Percentiles rank a stretch among this genome's conserved stretches.
phyloP scores from a whole-genome alignment of 805 yeast genomes.

The Danielozyma ontarioensis region DNA sequence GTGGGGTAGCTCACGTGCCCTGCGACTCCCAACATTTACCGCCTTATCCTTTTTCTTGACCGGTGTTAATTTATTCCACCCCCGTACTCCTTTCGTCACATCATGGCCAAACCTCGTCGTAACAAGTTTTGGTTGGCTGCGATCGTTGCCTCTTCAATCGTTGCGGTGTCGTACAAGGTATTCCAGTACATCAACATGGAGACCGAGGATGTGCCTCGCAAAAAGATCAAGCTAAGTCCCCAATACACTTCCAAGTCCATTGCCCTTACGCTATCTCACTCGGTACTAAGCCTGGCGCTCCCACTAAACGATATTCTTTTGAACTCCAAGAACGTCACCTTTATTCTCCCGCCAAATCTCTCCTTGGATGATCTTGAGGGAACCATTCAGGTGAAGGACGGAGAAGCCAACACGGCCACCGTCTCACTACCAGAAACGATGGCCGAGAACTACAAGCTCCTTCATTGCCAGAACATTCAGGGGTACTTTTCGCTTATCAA shows the following conservation, averaged over 20 bases:
- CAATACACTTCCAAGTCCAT: constrained; percentile 27
- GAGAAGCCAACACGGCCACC: constrained; percentile 1
- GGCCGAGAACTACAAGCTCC: constrained; percentile 31
- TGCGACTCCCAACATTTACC: background rate
- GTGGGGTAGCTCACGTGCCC: background rate
- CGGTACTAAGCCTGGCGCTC: constrained; percentile 30
- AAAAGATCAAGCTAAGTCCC: background rate
- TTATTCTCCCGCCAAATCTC: constrained; percentile 40
- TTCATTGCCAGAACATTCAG: constrained; percentile 33
- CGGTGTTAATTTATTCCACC: background rate
- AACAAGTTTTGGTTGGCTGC: constrained; percentile 8
- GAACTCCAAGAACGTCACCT: constrained; percentile 35
- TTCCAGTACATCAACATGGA: constrained; percentile 2
- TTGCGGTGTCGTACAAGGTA: constrained; percentile 9
- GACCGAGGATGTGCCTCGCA: background rate
- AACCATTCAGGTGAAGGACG: constrained; percentile 9
- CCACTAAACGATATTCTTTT: constrained; percentile 35
- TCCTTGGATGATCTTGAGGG: constrained; percentile 32
- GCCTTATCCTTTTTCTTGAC: background rate
- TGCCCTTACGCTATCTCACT: constrained; percentile 38
- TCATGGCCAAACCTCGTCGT: constrained; percentile 9
- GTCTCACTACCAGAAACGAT: constrained; percentile 18
- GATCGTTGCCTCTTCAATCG: constrained; percentile 10
- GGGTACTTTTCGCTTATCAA: constrained; percentile 36
- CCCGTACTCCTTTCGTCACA: background rate